Conservation (phyloP, 2,329 filamentous ascomycete species). For the Claviceps spartinae region DNA sequence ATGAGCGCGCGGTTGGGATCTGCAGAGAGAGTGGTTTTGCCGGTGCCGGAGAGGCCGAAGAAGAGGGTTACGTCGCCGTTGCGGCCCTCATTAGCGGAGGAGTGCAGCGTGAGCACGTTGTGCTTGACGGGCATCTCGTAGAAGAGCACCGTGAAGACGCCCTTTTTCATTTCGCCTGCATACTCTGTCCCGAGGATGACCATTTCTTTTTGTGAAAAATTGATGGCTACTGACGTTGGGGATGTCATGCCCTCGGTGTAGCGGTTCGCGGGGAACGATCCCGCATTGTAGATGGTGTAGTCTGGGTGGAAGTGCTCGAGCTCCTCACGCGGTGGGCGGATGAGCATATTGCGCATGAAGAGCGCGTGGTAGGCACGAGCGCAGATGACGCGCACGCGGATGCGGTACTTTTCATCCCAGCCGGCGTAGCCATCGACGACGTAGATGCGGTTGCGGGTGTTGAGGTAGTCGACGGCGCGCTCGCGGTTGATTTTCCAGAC, state of each 20-base stretch:
- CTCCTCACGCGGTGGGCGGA: conserved; percentile 81
- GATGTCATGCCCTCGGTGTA: conserved; percentile 99
- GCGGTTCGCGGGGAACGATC: conserved; percentile 95
- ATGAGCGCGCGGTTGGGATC: conserved; percentile 94
- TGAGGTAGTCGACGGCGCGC: conserved; percentile 96
- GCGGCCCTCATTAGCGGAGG: conserved; percentile 93
- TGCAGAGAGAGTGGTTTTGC: conserved; percentile 95
- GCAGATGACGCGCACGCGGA: conserved; percentile 94
- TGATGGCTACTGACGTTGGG: conserved; percentile 92
- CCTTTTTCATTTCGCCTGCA: conserved; percentile 75
- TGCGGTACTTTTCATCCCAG: conserved; percentile 97
- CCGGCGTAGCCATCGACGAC: conserved; percentile 94
- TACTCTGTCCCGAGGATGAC: conserved; percentile 99
- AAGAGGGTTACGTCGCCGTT: conserved; percentile 94
- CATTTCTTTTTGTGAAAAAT: conserved; percentile 99
- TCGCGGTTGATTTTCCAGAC: conserved; percentile 99
- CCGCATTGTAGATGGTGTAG: conserved; percentile 99
- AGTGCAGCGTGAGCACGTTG: conserved; percentile 96
- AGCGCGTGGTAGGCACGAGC: conserved; percentile 98
- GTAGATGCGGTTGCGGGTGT: conserved; percentile 97
- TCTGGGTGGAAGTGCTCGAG: conserved; percentile 96
- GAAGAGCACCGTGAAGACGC: conserved; percentile 97
- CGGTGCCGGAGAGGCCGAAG: conserved; percentile 96
- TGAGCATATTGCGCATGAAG: conserved; percentile 99
- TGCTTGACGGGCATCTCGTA: conserved; percentile 99